Base-by-base conservation (phyloP, 2,329 filamentous ascomycete genomes). In the Aspergillus sp. region DNA sequence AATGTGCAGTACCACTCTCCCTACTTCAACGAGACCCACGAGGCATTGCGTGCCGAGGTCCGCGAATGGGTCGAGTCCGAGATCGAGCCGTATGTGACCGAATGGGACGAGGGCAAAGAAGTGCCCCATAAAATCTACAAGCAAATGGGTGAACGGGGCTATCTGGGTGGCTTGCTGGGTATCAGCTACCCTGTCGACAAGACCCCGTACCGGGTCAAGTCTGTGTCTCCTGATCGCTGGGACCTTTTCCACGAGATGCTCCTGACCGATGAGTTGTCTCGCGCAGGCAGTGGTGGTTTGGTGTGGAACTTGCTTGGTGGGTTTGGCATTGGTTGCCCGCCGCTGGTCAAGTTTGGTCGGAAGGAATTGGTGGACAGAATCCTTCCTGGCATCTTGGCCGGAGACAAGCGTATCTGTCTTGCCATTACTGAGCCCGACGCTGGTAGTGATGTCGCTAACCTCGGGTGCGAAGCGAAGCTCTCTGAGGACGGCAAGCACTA, bases 221-320 rank as follows among this genome's bases (percentile, higher is more conserved):
- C 82, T 42, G 93, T 98, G 8, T 70, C 85, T 0, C 75, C 86
- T 0, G 88, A 96, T 72, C 84, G 93, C 66, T 98, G 91, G 91
- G 93, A 98, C 73, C 80, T 94, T 40, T 98, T 97, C 82, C 93
- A 98, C 72, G 93, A 98, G 77, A 79, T 97, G 80, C 78, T 97
- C 40, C 66, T 98, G 49, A 97, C 91, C 1, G 93, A 98, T 58
- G 93, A 98, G 77, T 74, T 98, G 40, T 94, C 88, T 35, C 87
- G 93, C 46, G 76, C 82, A 43, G 93, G 85, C 47, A 94, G 87
- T 42, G 93, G 93, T 61, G 93, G 93, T 48, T 85, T 97, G 53
- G 89, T 97, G 26, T 97, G 93, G 93, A 95, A 95, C 69, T 74
- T 97, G 60, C 85, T 97, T 53, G 93, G 91, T 57, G 93, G 93